Evolutionary conservation across 208 protist species (phyloP).

Genomic region (Wallacemonas rigidus): DNA sequence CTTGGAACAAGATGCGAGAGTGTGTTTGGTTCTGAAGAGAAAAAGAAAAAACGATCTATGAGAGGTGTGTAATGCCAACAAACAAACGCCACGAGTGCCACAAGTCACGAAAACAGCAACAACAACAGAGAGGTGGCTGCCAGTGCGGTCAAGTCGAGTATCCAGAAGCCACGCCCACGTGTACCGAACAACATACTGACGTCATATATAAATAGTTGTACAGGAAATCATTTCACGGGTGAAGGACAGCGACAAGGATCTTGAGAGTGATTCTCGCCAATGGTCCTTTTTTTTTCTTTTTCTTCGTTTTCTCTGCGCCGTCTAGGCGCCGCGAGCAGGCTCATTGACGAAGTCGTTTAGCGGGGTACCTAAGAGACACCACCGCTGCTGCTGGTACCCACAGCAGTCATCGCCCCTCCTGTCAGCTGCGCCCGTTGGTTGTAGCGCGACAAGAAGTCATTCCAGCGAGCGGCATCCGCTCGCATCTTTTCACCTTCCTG

Average conservation of each 20-base stretch:
- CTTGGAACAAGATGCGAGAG: background rate
- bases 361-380: no score
- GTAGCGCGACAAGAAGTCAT: slow-evolving; percentile 16
- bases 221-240: no score
- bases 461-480: slow-evolving; percentile 54
- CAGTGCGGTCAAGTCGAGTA: no score
- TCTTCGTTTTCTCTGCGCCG: no score
- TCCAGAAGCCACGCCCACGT: no score
- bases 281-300: slow-evolving; percentile 11
- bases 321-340: no score
- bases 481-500: slow-evolving; percentile 53
- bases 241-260: background rate
- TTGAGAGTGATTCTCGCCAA: background rate
- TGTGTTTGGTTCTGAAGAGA: background rate
- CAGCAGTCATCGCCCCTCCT: background rate
- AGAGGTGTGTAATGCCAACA: background rate
- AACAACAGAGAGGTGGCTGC: slow-evolving; percentile 10
- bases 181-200: no score
- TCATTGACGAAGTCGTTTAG: no score
- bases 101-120: background rate
- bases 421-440: background rate
- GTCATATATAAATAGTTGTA: no score
- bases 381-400: no score
- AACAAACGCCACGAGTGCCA: slow-evolving; percentile 4
- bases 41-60: slow-evolving; percentile 14